Evolutionary conservation across 306 rosid species (phyloP).

Genomic region (Amphicarpaea edgeworthii): DNA sequence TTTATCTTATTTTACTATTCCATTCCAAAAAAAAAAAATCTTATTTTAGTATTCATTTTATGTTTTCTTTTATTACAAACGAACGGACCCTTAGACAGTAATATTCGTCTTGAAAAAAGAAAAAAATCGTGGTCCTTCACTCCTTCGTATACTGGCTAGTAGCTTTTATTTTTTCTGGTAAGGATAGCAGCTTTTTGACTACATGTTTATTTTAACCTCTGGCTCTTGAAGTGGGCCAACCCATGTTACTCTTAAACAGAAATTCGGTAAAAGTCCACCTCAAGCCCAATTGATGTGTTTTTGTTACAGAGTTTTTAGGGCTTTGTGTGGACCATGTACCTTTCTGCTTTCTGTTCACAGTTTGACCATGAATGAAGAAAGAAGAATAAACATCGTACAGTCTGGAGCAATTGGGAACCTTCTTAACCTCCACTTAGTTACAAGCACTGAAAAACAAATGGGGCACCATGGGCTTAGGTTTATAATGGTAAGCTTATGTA

Average conservation of each 20-base stretch:
- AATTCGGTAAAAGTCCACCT: background rate
- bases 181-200: conserved; percentile 25
- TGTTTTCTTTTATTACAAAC: too few relatives aligned
- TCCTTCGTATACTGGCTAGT: conserved; percentile 4
- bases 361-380: conserved; percentile 41
- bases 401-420: conserved; percentile 10
- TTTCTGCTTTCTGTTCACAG: conserved; percentile 7
- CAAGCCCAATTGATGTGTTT: conserved; percentile 36
- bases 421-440: conserved; percentile 33
- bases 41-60: too few relatives aligned
- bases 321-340: conserved; percentile 13
- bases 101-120: background rate
- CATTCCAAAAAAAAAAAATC: too few relatives aligned
- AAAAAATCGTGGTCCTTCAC: conserved; percentile 22
- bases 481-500: background rate
- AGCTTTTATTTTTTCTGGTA: background rate
- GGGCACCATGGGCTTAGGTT: conserved; percentile 9
- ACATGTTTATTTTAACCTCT: conserved; percentile 30
- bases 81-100: too few relatives aligned
- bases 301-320: background rate
- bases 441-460: conserved; percentile 31
- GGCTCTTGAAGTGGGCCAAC: conserved; percentile 31
- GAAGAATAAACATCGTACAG: conserved; percentile 17
- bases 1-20: too few relatives aligned
- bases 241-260: background rate